phyloP scores from a whole-genome alignment of 192 early-diverging fungal species.

The Oehlia diaphana region DNA sequence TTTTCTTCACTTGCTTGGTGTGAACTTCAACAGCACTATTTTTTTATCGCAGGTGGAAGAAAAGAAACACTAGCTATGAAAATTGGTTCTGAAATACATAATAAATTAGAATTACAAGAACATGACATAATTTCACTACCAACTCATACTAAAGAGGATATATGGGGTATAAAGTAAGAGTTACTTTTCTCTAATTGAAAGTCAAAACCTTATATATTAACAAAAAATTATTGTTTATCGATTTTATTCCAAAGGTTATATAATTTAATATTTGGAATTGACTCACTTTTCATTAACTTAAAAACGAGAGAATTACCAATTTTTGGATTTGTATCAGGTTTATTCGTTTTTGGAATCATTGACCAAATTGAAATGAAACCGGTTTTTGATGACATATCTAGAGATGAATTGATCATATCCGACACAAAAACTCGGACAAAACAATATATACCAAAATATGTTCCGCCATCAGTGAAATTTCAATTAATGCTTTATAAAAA shows the following conservation, averaged over 20 bases:
- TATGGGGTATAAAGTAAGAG: slow-evolving; percentile 15
- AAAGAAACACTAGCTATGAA: slow-evolving; percentile 13
- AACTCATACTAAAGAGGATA: slow-evolving; percentile 4
- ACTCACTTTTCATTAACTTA: not conserved
- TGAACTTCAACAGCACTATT: slow-evolving; percentile 17
- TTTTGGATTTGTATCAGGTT: slow-evolving; percentile 24
- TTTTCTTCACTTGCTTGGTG: slow-evolving; percentile 21
- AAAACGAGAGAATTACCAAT: slow-evolving; percentile 27
- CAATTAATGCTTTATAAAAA: slow-evolving; percentile 30
- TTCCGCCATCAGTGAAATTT: not conserved
- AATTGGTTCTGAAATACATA: slow-evolving; percentile 11
- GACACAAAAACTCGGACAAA: slow-evolving; percentile 20
- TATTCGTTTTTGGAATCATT: slow-evolving; percentile 23
- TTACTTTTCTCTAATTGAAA: not conserved
- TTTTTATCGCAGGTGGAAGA: not conserved
- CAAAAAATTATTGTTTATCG: not conserved
- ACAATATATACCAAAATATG: not conserved
- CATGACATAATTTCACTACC: slow-evolving; percentile 6
- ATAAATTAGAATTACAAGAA: slow-evolving; percentile 3
- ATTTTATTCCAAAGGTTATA: not conserved
- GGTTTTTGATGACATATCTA: not conserved
- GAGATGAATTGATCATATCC: not conserved
- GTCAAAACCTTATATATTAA: not conserved
- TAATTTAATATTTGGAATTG: slow-evolving; percentile 2
- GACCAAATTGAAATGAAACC: slow-evolving; percentile 2